These are phyloP conservation scores for Populus hybrid DNA, from an alignment of 441 rosid species.

Conservation along the genomic window DNA sequence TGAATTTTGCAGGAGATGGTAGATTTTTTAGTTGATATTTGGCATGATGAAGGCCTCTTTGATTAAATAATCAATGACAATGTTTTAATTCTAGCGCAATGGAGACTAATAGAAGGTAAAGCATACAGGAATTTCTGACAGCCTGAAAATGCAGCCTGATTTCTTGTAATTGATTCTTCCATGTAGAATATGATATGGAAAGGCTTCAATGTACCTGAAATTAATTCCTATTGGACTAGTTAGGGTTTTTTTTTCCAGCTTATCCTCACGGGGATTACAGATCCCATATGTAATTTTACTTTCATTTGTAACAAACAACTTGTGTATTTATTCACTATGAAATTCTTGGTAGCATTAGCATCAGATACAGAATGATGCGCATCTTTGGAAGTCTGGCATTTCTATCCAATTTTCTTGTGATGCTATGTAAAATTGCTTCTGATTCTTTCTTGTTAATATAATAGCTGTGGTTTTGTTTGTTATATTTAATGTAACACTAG, in stretches of 20 bases:
- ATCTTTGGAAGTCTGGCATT: not conserved
- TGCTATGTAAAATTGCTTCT: not conserved
- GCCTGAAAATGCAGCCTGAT: not conserved
- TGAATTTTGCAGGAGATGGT: constrained; percentile 80
- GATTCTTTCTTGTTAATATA: too few relatives aligned
- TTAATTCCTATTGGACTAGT: not conserved
- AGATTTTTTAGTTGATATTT: constrained; percentile 84
- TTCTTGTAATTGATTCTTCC: not conserved
- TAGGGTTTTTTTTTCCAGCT: not conserved
- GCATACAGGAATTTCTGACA: not conserved
- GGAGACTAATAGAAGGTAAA: constrained; percentile 10
- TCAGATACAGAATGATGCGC: not conserved
- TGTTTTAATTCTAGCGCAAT: not conserved
- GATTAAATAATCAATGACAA: constrained; percentile 38
- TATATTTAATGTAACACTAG: too few relatives aligned
- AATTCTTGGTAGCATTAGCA: not conserved
- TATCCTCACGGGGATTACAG: not conserved
- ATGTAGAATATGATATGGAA: not conserved
- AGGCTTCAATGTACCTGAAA: not conserved
- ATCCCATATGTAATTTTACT: not conserved
- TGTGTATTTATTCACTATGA: not conserved
- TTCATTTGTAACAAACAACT: not conserved
- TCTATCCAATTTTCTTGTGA: not conserved
- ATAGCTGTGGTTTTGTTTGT: too few relatives aligned
- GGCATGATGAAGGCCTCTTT: constrained; percentile 81